These are phyloP conservation scores for Acorus gramineus DNA, from an alignment of 106 monocot species.

Conservation along the genomic window DNA sequence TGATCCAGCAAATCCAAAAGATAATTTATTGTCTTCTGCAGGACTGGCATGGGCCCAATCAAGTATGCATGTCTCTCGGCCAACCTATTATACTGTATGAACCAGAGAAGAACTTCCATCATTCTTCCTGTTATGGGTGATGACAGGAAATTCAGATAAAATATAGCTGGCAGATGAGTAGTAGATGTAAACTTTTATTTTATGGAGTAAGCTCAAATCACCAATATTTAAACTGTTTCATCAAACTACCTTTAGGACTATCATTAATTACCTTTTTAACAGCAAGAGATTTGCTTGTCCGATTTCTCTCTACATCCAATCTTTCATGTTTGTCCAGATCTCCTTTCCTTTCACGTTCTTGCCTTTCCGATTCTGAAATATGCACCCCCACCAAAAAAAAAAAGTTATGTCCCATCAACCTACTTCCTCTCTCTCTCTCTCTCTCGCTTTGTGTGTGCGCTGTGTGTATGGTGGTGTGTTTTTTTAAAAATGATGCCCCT, in stretches of 20 bases:
- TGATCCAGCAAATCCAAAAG: constrained; percentile 74
- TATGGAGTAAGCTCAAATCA: too few species aligned
- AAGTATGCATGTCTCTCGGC: constrained; percentile 73
- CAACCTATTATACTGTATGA: constrained; percentile 86
- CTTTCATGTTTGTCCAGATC: constrained; percentile 93
- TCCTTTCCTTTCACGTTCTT: constrained; percentile 94
- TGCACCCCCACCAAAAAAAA: not conserved
- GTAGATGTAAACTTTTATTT: too few species aligned
- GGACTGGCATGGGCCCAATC: constrained; percentile 90
- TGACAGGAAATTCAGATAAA: constrained; percentile 19
- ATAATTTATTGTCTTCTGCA: constrained; percentile 81
- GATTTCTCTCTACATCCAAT: constrained; percentile 87
- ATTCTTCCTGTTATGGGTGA: constrained; percentile 32
- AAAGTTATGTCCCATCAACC: not conserved
- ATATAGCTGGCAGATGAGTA: constrained; percentile 2
- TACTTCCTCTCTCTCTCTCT: too few species aligned
- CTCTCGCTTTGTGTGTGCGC: too few species aligned
- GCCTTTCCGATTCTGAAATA: constrained; percentile 71
- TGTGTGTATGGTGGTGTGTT: not conserved
- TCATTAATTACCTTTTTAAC: constrained; percentile 69
- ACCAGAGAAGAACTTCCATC: constrained; percentile 57
- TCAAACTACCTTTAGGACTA: not conserved
- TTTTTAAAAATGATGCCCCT: too few species aligned
- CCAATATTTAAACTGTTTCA: too few species aligned
- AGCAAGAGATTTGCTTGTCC: constrained; percentile 72